Evolutionary conservation across 2,329 filamentous ascomycete genomes (phyloP), one percentile per base, ranked within the genome.

Genomic region (Beauveria sp.): DNA sequence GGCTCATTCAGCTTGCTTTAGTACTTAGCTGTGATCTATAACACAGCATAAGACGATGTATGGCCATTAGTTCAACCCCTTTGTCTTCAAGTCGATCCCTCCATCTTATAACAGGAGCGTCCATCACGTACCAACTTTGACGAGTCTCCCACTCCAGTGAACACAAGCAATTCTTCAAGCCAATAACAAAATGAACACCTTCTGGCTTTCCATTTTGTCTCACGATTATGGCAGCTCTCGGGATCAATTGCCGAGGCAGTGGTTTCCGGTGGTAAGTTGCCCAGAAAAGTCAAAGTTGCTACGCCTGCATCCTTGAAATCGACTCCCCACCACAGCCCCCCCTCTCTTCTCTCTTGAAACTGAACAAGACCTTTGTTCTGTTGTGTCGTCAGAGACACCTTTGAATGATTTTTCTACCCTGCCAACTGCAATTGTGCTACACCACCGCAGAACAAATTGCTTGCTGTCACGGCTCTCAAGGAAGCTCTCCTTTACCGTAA

Each of bases 191-290:
- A 63, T 64, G 63, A 37, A 61, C 2, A 57, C 59, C 22, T 34
- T 50, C 30, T 57, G 59, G 14, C 26, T 57, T 24, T 51, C 50
- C 28, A 7, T 62, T 50, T 57, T 65, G 8, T 22, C 40, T 61
- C 20, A 59, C 56, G 24, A 30, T 44, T 28, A 59, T 59, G 14
- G 41, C 55, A 22, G 62, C 63, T 16, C 57, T 63, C 14, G 63
- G 62, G 12, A 64, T 65, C 55, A 65, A 65, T 51, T 65, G 63
- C 52, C 59, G 61, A 5, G 62, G 63, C 37, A 62, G 60, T 37
- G 53, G 50, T 22, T 44, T 57, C 43, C 6, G 61, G 50, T 30
- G 48, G 61, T 59, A 54, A 28, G 61, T 40, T 43, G 22, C 8
- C 3, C 4, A 9, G 2, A 3, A 24, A 24, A 10, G 3, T 3